phyloP scores from a whole-genome alignment of 257 asterid genomes.

The Nicotiana otophora region DNA sequence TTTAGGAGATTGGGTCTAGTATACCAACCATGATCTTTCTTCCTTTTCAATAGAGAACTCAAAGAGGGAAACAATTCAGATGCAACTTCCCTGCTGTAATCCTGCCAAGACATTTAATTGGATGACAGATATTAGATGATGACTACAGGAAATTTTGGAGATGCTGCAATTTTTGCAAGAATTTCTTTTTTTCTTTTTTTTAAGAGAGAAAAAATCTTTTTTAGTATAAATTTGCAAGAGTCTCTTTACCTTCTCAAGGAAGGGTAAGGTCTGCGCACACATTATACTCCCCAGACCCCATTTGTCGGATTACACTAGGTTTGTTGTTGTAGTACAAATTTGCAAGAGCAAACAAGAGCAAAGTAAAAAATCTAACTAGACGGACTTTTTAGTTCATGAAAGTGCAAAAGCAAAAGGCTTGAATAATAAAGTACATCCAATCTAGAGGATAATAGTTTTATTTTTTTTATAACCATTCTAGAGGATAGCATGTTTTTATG shows the following conservation, averaged over 20 bases:
- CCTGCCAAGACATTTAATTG: conserved; percentile 36
- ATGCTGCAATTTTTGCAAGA: background rate
- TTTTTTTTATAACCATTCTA: too few species aligned
- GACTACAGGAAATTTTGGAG: background rate
- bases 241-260: too few species aligned
- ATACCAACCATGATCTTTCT: conserved; percentile 73
- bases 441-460: background rate
- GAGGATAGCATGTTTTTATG: background rate
- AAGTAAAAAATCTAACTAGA: background rate
- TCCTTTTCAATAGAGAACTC: conserved; percentile 54
- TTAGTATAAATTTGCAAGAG: too few species aligned
- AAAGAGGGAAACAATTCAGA: conserved; percentile 52
- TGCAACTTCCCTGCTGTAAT: conserved; percentile 69
- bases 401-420: background rate
- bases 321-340: background rate
- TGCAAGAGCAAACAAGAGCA: background rate
- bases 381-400: background rate
- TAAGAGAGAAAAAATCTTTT: too few species aligned
- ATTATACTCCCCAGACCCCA: too few species aligned
- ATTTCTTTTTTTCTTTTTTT: background rate
- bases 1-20: background rate
- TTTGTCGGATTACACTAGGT: too few species aligned
- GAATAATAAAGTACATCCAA: background rate
- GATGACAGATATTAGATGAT: background rate
- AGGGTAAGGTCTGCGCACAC: too few species aligned